Evolutionary conservation across 768 basidiomycete species (phyloP), one percentile per base, ranked within the genome.

Genomic region (Rickenella mellea): DNA sequence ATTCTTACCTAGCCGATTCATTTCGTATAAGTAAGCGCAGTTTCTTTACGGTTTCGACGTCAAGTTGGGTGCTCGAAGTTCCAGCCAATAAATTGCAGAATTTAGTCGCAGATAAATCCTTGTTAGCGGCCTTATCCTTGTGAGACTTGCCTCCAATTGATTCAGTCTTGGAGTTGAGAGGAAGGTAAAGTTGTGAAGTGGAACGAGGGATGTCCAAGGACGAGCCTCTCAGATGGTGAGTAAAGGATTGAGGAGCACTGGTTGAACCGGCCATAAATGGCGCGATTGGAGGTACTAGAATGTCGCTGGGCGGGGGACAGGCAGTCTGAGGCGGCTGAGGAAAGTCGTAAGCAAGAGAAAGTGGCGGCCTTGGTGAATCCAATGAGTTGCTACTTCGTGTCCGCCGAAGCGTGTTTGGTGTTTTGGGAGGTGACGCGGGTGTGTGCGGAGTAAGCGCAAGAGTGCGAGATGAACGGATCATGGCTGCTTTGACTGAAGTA

Each of bases 21-120:
- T 96, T 96, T 43, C 96, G 68, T 19, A 99, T 67, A 50, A 96
- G 59, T 46, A 97, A 64, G 45, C 91, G 67, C 44, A 99, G 59
- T 60, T 91, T 93, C 64, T 96, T 96, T 32, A 93, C 70, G 26
- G 76, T 69, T 48, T 86, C 90, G 0, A 94, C 66, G n/a, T 92
- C 89, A 29, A 98, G 68, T n/a, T 73, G 62, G 4, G 74, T 76
- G 48, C 80, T 88, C 10, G 80, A 84, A 21, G 78, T 75, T 2
- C 74, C 69, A 2, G 73, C 69, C 12, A 94, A 65, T 40, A 84
- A 67, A 44, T 71, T 78, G 51, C 79, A 80, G 54, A 85, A 78
- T 50, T 71, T 76, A 4, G 70, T 74, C 0, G 86, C 79, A 0
- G 81, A 71, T 19, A 77, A 63, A 35, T 70, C 74, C 58, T 74